These are phyloP conservation scores for Metarhizium rileyi DNA, from an alignment of 2,329 filamentous ascomycete genomes.

Conservation along the genomic window DNA sequence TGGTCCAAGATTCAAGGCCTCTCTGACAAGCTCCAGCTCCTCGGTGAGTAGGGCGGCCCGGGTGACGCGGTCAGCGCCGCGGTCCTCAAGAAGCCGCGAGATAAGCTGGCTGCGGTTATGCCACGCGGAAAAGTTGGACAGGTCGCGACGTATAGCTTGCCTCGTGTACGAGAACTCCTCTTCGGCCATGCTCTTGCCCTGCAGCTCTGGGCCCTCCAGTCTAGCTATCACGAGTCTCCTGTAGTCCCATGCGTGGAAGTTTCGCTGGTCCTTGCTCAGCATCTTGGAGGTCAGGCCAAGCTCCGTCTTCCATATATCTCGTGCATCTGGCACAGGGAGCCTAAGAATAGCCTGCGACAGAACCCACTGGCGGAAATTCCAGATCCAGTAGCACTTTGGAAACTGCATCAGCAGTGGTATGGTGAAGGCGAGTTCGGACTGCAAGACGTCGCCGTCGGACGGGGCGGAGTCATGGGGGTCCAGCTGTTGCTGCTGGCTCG, in stretches of 20 bases:
- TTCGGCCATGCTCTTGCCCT: not conserved
- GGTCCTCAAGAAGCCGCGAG: not conserved
- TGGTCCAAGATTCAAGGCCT: constrained; percentile 1
- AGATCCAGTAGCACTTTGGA: constrained; percentile 99
- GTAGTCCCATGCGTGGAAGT: constrained; percentile 4
- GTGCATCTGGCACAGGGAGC: constrained; percentile 46
- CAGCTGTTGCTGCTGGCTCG: not conserved
- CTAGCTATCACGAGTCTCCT: not conserved
- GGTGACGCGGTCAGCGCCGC: not conserved
- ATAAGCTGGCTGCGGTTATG: constrained; percentile 1
- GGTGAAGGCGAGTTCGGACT: constrained; percentile 69
- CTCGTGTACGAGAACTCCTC: constrained; percentile 1
- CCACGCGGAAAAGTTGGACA: constrained; percentile 4
- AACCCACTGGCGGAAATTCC: constrained; percentile 89
- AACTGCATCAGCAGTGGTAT: constrained; percentile 75
- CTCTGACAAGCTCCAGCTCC: not conserved
- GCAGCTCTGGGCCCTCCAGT: not conserved
- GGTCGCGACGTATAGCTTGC: not conserved
- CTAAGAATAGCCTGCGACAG: constrained; percentile 60
- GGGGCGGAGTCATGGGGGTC: not conserved
- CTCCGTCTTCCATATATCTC: constrained; percentile 53
- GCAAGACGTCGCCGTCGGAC: constrained; percentile 31
- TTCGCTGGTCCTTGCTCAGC: constrained; percentile 45
- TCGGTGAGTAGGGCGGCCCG: not conserved
- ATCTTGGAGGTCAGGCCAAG: not conserved